Evolutionary conservation across 1,284 basidiomycete species (phyloP), one percentile per base, ranked within the genome.

Genomic region (Marasmius sp.): DNA sequence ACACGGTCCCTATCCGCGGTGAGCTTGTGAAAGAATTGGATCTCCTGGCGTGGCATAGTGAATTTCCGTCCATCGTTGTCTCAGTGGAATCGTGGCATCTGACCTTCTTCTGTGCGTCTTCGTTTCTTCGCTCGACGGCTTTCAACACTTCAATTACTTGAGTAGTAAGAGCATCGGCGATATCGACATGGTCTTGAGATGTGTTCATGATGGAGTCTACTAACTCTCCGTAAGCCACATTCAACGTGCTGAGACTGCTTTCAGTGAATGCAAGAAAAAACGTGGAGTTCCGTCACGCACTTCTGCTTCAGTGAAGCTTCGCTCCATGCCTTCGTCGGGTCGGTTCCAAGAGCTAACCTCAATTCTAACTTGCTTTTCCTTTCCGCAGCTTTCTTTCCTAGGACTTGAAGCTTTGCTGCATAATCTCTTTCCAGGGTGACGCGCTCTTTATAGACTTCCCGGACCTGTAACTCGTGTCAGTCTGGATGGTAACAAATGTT

Each of bases 341-440:
- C 85, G 48, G 80, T 80, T 37, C 91, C 92, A 11, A 91, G 72
- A 6, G 89, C 83, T 22, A 89, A 75, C 20, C 75, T 71, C 2
- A 77, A 69, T 64, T 84, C 82, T 59, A 81, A 79, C 74, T 84
- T 90, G 48, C 73, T 75, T 72, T 88, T 91, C 80, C 85, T 90
- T 55, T 93, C 92, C 16, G 79, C 74, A 1, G 87, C 85, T 69
- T 87, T 92, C 73, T 82, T 86, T 3, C 81, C 81, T 33, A 94
- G 73, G 14, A 77, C 72, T 68, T 89, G 85, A 18, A 93, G 77
- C 69, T 89, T 92, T 18, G 75, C 70, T 0, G 90, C 88, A 70
- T 92, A 93, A 69, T 94, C 91, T 57, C 86, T 84, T 72, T 94
- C 92, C 12, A 93, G 76, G 12, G 78, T 80, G 16, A 78, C 85